A percentile compares a stretch with the other conserved stretches of the same genome.
Evolutionary conservation across 495 filamentous ascomycete species (phyloP).

Genomic region (Usnea hakonensis): DNA sequence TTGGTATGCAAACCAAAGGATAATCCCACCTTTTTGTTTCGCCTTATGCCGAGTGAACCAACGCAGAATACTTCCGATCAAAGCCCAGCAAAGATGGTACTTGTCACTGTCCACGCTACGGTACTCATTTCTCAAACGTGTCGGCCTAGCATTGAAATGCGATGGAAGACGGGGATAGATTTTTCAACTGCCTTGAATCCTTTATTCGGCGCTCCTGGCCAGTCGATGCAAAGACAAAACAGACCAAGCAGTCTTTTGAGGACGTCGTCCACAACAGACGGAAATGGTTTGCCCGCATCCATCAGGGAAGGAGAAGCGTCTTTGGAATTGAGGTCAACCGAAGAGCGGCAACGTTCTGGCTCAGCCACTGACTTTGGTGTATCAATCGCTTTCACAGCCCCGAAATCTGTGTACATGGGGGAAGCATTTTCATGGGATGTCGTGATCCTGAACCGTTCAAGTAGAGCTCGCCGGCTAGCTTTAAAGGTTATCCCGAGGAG

Average conservation of each 20-base stretch:
- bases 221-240: slow-evolving; percentile 41
- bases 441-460: slow-evolving; percentile 78
- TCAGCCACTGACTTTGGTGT: slow-evolving; percentile 57
- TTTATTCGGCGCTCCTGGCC: slow-evolving; percentile 56
- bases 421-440: slow-evolving; percentile 78
- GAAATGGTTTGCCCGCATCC: slow-evolving; percentile 19
- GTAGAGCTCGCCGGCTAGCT: slow-evolving; percentile 63
- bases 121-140: slow-evolving; percentile 59
- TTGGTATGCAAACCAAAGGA: slow-evolving; percentile 69
- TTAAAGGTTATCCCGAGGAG: slow-evolving; percentile 72
- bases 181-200: slow-evolving; percentile 63
- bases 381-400: slow-evolving; percentile 66
- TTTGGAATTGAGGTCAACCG: slow-evolving; percentile 40
- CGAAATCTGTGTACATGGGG: slow-evolving; percentile 55
- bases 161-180: slow-evolving; percentile 76
- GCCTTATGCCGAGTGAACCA: slow-evolving; percentile 52
- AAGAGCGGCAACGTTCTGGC: slow-evolving; percentile 42
- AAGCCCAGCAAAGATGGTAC: slow-evolving; percentile 44
- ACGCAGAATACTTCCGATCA: slow-evolving; percentile 35
- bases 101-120: slow-evolving; percentile 58
- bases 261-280: slow-evolving; percentile 15
- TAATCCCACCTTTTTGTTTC: slow-evolving; percentile 78
- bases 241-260: slow-evolving; percentile 49
- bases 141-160: slow-evolving; percentile 65
- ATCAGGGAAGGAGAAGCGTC: slow-evolving; percentile 14